These are phyloP conservation scores for Stevia rebaudiana DNA, from an alignment of 140 eudicot species.

Conservation along the genomic window DNA sequence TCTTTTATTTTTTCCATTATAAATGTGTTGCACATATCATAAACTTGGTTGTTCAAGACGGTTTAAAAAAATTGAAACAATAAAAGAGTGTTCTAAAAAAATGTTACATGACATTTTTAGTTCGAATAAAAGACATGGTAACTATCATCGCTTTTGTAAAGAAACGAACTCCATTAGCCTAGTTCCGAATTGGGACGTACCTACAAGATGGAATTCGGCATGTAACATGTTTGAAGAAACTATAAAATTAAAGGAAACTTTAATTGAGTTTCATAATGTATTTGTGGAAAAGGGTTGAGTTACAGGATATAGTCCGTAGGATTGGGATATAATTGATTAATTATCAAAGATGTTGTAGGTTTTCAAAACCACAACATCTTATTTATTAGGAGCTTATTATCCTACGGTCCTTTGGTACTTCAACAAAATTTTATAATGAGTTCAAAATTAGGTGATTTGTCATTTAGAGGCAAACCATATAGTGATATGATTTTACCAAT, in stretches of 20 bases:
- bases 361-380: not conserved
- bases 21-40: not conserved
- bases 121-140: too few relatives aligned
- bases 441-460: too few relatives aligned
- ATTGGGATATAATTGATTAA: not conserved
- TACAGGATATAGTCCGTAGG: not conserved
- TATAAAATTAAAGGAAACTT: not conserved
- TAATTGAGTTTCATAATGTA: not conserved
- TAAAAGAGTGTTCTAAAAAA: too few relatives aligned
- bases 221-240: not conserved
- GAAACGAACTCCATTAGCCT: too few relatives aligned
- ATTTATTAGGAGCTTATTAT: too few relatives aligned
- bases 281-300: not conserved
- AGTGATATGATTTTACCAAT: too few relatives aligned
- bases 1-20: not conserved
- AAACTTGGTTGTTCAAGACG: not conserved
- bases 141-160: too few relatives aligned
- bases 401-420: too few relatives aligned
- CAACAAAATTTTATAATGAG: too few relatives aligned
- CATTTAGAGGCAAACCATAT: too few relatives aligned
- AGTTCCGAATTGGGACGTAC: not conserved
- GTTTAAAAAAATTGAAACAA: not conserved
- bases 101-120: too few relatives aligned
- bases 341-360: not conserved
- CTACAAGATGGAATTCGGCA: not conserved